Base-by-base conservation (phyloP, 2,329 filamentous ascomycete genomes). In the Pezicula carpinea region DNA sequence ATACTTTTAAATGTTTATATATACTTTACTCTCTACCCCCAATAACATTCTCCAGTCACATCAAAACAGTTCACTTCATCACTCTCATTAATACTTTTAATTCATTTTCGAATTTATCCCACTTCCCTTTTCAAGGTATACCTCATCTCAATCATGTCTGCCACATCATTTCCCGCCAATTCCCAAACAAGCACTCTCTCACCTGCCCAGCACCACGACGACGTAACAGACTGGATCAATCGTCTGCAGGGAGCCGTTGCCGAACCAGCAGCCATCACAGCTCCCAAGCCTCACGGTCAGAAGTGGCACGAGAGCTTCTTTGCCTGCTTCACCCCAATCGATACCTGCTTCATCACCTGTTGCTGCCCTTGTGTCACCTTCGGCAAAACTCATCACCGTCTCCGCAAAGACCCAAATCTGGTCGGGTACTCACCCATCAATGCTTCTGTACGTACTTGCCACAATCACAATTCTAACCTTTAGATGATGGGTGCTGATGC, bases 361-460 rank as follows among this genome's bases (percentile, higher is more conserved):
- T 66, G 58, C 55, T 58, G 59, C 43, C 64, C 65, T 31, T 67
- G 65, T 44, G 50, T 67, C 18, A 62, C 60, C 3, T 66, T 66
- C 53, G 65, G 65, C 34, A 66, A 62, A 45, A 65, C 61, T n/a
- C 56, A 63, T 38, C 57, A 67, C 41, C 62, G 65, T 21, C 50
- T 64, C 5, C 55, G 57, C 21, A 56, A 65, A 39, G 52, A 65
- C 34, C 55, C 56, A 18, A 57, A 60, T 46, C 56, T 67, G 55
- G 50, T 55, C 5, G 58, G 50, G 7, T 67, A 65, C 48, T 57
- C 59, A 11, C 54, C 59, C 10, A 49, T 64, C 53, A 67, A 67
- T 45, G 55, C 53, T 23, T 58, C 55, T 35, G 63, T 64, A 59
- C 36, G 17, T n/a, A 23, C 11, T 31, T 31, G 11, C 14, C 21